Evolutionary conservation across 176 grass and related monocot genomes (phyloP).

Genomic region (Thalia dealbata): DNA sequence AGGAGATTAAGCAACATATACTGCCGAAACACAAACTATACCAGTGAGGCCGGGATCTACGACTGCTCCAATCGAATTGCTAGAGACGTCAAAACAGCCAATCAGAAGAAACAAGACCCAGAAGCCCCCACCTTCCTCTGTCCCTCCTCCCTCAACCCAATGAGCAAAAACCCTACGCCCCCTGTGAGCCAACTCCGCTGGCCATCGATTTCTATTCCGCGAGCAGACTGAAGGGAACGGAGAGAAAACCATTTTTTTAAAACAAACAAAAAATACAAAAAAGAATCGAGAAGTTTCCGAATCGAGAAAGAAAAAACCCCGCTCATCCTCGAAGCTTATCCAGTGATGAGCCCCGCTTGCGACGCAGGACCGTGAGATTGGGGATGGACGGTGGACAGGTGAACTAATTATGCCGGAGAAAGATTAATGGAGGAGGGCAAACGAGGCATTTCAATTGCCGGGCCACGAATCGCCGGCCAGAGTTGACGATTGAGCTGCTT

Average conservation of each 20-base stretch:
- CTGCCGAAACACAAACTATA: neutral
- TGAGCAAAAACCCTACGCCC: neutral
- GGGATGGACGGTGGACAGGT: neutral
- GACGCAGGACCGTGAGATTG: neutral
- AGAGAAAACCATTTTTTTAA: neutral
- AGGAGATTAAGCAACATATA: neutral
- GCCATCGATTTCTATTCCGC: neutral
- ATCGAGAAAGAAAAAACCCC: neutral
- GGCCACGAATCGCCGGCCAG: no score
- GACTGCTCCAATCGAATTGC: slow-evolving; percentile 5
- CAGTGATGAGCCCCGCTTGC: neutral
- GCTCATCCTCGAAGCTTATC: neutral
- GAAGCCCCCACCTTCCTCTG: neutral
- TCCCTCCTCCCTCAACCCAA: neutral
- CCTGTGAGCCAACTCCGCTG: neutral
- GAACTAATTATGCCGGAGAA: neutral
- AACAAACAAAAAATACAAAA: neutral
- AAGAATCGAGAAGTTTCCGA: neutral
- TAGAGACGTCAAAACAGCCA: neutral
- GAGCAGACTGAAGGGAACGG: neutral
- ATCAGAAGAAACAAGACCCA: neutral
- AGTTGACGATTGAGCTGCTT: no score
- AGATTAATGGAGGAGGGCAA: neutral
- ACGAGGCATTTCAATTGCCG: neutral
- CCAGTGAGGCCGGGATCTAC: neutral